These are phyloP conservation scores for Golubevia sp. DNA, from an alignment of 1,284 basidiomycete species.

Conservation along the genomic window DNA sequence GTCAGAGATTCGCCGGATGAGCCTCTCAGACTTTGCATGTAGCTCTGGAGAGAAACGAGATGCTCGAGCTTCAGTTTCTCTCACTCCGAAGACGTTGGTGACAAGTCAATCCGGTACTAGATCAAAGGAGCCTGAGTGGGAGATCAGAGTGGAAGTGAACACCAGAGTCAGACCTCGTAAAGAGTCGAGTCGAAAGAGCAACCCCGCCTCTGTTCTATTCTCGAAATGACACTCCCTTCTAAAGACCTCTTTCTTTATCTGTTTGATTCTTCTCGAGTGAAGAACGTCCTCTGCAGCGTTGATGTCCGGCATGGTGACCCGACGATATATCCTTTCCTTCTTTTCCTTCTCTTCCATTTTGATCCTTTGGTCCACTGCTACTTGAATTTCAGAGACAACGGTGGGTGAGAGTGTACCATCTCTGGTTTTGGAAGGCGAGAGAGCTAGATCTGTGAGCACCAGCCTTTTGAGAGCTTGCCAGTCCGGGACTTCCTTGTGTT, in stretches of 20 bases:
- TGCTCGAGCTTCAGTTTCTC: neutral
- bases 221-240: neutral
- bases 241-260: neutral
- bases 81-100: neutral
- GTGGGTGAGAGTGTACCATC: neutral
- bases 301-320: neutral
- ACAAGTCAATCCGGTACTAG: neutral
- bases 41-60: neutral
- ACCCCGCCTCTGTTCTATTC: neutral
- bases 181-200: neutral
- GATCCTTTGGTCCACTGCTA: neutral
- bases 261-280: neutral
- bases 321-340: neutral
- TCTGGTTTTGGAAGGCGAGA: neutral
- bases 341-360: neutral
- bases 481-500: neutral
- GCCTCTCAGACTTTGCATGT: no score
- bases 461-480: neutral
- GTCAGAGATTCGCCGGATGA: neutral
- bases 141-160: neutral
- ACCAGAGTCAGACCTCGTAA: neutral
- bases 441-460: neutral
- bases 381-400: neutral
- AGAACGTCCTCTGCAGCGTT: neutral
- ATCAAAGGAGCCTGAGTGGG: neutral